These are phyloP conservation scores for Triticum timopheevii DNA, from an alignment of 176 grass and related monocot genomes.

Conservation along the genomic window DNA sequence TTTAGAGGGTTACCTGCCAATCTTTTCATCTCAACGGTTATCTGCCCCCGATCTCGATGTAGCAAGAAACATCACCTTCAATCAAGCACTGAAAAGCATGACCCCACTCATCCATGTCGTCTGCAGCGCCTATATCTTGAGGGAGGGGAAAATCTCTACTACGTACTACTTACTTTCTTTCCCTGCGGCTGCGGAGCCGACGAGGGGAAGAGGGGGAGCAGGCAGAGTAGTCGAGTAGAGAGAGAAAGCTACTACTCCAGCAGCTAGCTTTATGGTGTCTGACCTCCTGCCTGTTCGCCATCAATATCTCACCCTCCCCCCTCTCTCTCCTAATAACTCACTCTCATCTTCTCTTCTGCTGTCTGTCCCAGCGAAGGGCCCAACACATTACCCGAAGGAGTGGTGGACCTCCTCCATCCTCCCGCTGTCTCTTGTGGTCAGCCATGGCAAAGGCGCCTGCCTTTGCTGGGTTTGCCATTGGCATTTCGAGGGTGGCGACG, in stretches of 20 bases:
- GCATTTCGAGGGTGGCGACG: neutral
- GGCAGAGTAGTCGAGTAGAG: neutral
- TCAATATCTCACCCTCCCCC: neutral
- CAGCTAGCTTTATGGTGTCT: neutral
- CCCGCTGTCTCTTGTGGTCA: slow-evolving; percentile 1
- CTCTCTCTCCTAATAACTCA: neutral
- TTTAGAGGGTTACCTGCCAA: neutral
- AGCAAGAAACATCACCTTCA: neutral
- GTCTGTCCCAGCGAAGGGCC: neutral
- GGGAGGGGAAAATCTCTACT: neutral
- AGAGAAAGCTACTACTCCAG: neutral
- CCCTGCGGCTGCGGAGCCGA: neutral
- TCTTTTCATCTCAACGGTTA: neutral
- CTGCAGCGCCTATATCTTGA: neutral
- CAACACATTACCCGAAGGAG: neutral
- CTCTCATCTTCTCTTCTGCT: neutral
- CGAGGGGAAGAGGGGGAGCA: neutral
- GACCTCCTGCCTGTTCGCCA: slow-evolving; percentile 9
- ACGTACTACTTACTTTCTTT: neutral
- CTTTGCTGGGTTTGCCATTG: neutral
- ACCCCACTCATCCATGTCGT: slow-evolving; percentile 3
- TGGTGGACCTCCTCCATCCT: neutral
- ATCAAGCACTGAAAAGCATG: neutral
- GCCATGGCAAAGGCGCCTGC: neutral
- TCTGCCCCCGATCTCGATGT: neutral